A percentile compares a stretch with the other conserved stretches of the same genome.
phyloP scores from a whole-genome alignment of 2,329 filamentous ascomycete genomes.

The Lecanicillium sp. region DNA sequence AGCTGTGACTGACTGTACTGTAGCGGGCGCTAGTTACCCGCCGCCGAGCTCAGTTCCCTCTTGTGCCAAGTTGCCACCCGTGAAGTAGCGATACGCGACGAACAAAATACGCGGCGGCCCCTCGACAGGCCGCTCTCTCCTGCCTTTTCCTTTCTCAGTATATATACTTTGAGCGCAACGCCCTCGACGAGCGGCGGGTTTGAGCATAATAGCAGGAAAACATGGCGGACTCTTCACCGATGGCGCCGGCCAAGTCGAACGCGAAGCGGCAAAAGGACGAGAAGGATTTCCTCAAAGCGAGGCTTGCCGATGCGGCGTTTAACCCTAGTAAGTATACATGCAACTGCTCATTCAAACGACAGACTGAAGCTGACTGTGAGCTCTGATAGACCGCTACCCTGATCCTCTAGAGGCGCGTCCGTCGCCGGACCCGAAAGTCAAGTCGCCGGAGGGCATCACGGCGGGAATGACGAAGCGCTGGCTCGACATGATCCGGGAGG shows the following conservation, averaged over 20 bases:
- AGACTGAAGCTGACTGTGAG: conserved; percentile 16
- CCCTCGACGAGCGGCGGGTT: not conserved
- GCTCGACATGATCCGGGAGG: conserved; percentile 26
- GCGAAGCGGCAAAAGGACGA: conserved; percentile 40
- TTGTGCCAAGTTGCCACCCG: too few relatives aligned
- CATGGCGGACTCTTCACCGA: conserved; percentile 15
- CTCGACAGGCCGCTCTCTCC: not conserved
- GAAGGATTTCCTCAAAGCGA: conserved; percentile 30
- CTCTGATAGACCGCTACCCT: conserved; percentile 31
- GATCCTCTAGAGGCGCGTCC: conserved; percentile 41
- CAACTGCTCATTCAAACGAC: too few relatives aligned
- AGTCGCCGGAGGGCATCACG: conserved; percentile 33
- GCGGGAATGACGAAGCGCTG: conserved; percentile 36
- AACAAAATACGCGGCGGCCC: too few relatives aligned
- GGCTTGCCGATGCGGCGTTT: conserved; percentile 40
- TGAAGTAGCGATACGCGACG: too few relatives aligned
- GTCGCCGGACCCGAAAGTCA: conserved; percentile 26
- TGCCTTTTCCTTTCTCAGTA: not conserved
- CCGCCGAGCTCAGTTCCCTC: too few relatives aligned
- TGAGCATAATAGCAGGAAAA: too few relatives aligned
- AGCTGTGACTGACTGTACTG: too few relatives aligned
- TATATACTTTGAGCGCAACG: too few relatives aligned
- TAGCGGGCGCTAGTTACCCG: too few relatives aligned
- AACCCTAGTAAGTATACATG: conserved; percentile 34
- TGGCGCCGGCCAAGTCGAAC: conserved; percentile 20